Percentiles rank a stretch among this genome's conserved stretches.
These are phyloP conservation scores for Tetrapisispora phaffii DNA, from an alignment of 805 yeast species.

Conservation along the genomic window DNA sequence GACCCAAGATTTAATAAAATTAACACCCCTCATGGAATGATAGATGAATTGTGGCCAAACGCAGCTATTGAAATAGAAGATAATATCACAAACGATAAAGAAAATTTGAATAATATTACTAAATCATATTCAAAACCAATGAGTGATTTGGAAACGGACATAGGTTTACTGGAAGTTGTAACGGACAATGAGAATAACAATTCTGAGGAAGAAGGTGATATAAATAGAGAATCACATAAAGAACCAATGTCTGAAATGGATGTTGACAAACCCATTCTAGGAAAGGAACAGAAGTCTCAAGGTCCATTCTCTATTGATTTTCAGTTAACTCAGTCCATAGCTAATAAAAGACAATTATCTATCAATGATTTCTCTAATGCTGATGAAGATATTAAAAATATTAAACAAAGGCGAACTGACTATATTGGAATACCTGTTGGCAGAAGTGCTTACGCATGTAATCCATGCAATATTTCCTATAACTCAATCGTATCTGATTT, in stretches of 20 bases:
- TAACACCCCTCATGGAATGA: constrained; percentile 28
- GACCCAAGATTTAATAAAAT: constrained; percentile 17
- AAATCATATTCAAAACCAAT: too few relatives aligned
- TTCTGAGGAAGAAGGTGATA: not conserved
- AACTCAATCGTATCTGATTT: constrained; percentile 38
- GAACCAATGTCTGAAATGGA: not conserved
- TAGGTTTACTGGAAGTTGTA: too few relatives aligned
- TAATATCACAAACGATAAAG: too few relatives aligned
- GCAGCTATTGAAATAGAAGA: too few relatives aligned
- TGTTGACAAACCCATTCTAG: too few relatives aligned
- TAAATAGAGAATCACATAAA: not conserved
- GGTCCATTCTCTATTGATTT: constrained; percentile 13
- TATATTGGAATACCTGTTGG: not conserved
- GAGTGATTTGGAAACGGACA: too few relatives aligned
- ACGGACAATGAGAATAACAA: not conserved
- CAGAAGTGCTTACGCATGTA: constrained; percentile 6
- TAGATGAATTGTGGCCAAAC: constrained; percentile 23
- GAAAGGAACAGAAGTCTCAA: not conserved
- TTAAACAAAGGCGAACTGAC: not conserved
- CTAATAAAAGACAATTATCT: constrained; percentile 7
- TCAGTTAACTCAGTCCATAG: constrained; percentile 17
- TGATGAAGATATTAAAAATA: too few relatives aligned
- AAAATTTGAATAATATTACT: too few relatives aligned
- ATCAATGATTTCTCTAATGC: too few relatives aligned
- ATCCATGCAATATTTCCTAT: constrained; percentile 15